phyloP scores from a whole-genome alignment of 75 land plant species.

The Cupressus sempervirens region DNA sequence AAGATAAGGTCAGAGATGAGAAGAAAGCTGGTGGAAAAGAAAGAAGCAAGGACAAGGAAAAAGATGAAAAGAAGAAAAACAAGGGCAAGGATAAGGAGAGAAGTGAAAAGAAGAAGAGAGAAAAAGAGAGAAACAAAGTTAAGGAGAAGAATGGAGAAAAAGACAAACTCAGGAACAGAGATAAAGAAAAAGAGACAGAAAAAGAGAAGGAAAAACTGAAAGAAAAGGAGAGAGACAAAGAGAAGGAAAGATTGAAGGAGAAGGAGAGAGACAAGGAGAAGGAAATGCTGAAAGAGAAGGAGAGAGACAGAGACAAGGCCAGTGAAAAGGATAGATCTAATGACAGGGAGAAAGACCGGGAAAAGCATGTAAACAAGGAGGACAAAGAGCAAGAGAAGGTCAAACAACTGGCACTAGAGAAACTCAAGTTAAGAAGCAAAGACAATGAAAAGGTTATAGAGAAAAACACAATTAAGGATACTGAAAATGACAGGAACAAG shows the following conservation, averaged over 20 bases:
- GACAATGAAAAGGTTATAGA: conserved; percentile 11
- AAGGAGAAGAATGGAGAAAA: conserved; percentile 16
- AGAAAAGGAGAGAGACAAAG: conserved; percentile 12
- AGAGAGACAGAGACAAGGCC: conserved; percentile 15
- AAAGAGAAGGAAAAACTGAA: not conserved
- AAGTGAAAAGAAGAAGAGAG: conserved; percentile 22
- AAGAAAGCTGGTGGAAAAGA: not conserved
- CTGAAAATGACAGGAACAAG: not conserved
- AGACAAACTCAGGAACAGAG: conserved; percentile 5
- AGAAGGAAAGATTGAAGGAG: conserved; percentile 3
- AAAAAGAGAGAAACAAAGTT: conserved; percentile 13
- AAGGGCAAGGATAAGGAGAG: conserved; percentile 15
- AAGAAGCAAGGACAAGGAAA: not conserved
- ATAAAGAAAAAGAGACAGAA: conserved; percentile 11
- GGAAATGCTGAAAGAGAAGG: conserved; percentile 1
- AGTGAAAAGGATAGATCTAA: conserved; percentile 13
- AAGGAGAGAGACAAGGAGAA: conserved; percentile 7
- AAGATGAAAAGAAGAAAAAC: conserved; percentile 10
- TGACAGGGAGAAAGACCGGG: conserved; percentile 14
- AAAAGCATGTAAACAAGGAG: conserved; percentile 12
- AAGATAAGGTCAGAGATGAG: conserved; percentile 9
- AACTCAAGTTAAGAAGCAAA: conserved; percentile 2
- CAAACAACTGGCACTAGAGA: conserved; percentile 15
- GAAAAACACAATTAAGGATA: conserved; percentile 13
- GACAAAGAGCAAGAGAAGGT: conserved; percentile 9